These are phyloP conservation scores for Leccinum rimulosum DNA, from an alignment of 768 basidiomycete species.

Conservation along the genomic window DNA sequence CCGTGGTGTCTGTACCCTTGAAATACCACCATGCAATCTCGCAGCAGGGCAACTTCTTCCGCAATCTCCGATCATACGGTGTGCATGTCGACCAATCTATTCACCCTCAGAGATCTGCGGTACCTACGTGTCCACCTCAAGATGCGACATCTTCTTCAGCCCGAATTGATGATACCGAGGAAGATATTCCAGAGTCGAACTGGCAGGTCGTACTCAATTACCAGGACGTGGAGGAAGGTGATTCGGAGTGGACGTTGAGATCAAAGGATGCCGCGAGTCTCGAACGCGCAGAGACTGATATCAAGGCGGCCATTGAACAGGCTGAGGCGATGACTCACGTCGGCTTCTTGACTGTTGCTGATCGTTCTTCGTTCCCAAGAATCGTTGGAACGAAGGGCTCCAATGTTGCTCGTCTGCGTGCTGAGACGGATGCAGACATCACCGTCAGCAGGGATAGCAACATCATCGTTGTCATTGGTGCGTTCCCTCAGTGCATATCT, in stretches of 20 bases:
- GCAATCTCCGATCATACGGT: slow-evolving; percentile 75
- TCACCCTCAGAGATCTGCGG: slow-evolving; percentile 56
- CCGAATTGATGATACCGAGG: slow-evolving; percentile 79
- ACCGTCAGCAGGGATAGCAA: slow-evolving; percentile 86
- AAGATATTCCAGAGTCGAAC: slow-evolving; percentile 45
- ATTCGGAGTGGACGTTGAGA: slow-evolving; percentile 82
- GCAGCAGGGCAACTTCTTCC: slow-evolving; percentile 87
- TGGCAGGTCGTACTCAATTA: slow-evolving; percentile 85
- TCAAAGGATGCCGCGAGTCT: slow-evolving; percentile 75
- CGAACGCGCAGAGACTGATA: slow-evolving; percentile 67
- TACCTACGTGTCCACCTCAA: slow-evolving; percentile 55
- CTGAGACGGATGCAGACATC: slow-evolving; percentile 90
- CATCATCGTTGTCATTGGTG: slow-evolving; percentile 85
- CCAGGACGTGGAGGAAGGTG: slow-evolving; percentile 77
- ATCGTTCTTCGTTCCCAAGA: slow-evolving; percentile 84
- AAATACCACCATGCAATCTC: slow-evolving; percentile 86
- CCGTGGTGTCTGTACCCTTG: slow-evolving; percentile 69
- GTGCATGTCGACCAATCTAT: slow-evolving; percentile 79
- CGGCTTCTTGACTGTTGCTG: slow-evolving; percentile 80
- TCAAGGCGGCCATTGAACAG: slow-evolving; percentile 67
- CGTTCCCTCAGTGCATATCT: slow-evolving; percentile 1
- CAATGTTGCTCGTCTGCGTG: slow-evolving; percentile 83
- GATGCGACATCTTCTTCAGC: slow-evolving; percentile 45
- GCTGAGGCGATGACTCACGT: slow-evolving; percentile 74
- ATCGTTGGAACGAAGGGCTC: slow-evolving; percentile 92